phyloP scores from a whole-genome alignment of 176 grass and related monocot species.

The Eleusine coracana region DNA sequence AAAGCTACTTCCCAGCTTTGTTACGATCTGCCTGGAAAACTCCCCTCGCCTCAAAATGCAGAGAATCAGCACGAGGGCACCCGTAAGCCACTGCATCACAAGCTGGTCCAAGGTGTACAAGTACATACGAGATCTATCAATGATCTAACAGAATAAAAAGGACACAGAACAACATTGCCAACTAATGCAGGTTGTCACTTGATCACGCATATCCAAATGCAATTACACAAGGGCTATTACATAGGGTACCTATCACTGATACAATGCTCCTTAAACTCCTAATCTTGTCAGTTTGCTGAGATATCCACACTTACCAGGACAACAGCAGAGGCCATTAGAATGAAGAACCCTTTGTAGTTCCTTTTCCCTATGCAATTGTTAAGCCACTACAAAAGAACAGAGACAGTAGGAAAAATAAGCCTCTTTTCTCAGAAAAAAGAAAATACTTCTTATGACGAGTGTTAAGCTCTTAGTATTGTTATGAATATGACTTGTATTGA shows the following conservation, averaged over 20 bases:
- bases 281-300: conserved; percentile 1
- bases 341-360: conserved; percentile 91
- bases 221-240: neutral
- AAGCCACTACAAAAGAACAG: conserved; percentile 70
- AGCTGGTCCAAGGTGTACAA: conserved; percentile 90
- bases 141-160: conserved; percentile 69
- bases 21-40: conserved; percentile 75
- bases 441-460: neutral
- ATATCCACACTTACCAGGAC: conserved; percentile 61
- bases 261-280: neutral
- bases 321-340: conserved; percentile 84
- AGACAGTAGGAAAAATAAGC: conserved; percentile 17
- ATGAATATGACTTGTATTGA: too few species aligned
- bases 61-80: conserved; percentile 77
- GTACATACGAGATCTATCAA: conserved; percentile 67
- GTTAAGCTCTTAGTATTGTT: neutral
- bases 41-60: conserved; percentile 78
- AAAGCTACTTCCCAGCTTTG: conserved; percentile 97
- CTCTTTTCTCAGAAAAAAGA: neutral
- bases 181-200: conserved; percentile 9
- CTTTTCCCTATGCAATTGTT: conserved; percentile 97
- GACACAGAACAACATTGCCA: conserved; percentile 45
- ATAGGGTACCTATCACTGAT: neutral
- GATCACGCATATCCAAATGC: conserved; percentile 13
- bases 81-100: conserved; percentile 83